A percentile compares a stretch with the other conserved stretches of the same genome.
Evolutionary conservation across 768 basidiomycete genomes (phyloP).

Genomic region (Russula olivacea): DNA sequence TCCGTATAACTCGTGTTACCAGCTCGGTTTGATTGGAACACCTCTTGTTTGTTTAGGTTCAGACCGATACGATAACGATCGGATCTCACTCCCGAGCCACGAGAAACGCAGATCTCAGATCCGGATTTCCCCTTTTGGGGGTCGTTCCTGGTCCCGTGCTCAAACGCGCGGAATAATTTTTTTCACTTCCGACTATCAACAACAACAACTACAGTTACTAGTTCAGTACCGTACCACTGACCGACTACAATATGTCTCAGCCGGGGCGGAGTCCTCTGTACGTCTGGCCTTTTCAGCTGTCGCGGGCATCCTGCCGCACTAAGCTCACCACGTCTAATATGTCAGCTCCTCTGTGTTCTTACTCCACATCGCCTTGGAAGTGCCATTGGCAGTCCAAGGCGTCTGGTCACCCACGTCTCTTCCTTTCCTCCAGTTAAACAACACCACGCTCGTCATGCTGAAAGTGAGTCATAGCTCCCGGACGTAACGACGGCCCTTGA

Average conservation of each 20-base stretch:
- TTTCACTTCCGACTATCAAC: background rate
- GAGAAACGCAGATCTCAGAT: conserved; percentile 12
- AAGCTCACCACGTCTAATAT: background rate
- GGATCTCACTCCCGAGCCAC: background rate
- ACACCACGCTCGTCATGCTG: conserved; percentile 69
- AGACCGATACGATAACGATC: conserved; percentile 14
- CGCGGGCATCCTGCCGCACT: background rate
- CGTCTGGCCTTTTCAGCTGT: background rate
- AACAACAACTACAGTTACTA: background rate
- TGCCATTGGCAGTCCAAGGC: conserved; percentile 72
- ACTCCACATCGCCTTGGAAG: conserved; percentile 73
- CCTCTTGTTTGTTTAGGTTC: background rate
- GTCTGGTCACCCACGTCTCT: conserved; percentile 54
- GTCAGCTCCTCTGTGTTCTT: conserved; percentile 63
- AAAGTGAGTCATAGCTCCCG: conserved; percentile 45
- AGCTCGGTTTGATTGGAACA: background rate
- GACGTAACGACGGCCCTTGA: background rate
- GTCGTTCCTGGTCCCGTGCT: conserved; percentile 15
- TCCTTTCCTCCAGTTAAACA: conserved; percentile 77
- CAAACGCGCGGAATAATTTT: background rate
- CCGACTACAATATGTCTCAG: conserved; percentile 23
- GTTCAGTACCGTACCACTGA: background rate
- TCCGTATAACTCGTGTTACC: background rate
- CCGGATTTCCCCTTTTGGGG: background rate
- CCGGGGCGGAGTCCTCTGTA: conserved; percentile 26